Conservation (phyloP, 306 rosid species). For the Dalbergia oliveri region DNA sequence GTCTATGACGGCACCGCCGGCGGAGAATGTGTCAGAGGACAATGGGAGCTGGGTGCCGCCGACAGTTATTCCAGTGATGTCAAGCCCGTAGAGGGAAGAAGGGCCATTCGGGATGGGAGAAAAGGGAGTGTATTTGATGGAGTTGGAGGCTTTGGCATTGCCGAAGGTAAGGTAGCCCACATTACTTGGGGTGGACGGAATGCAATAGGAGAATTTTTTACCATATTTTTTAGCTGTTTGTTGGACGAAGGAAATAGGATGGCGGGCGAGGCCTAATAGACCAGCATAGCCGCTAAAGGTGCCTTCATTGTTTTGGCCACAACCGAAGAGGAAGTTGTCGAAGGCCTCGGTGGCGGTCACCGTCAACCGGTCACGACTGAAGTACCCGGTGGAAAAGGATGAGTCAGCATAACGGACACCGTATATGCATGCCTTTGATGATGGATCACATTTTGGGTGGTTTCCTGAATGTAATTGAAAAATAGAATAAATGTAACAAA, state of each 20-base stretch:
- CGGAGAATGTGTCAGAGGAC: slow-evolving; percentile 51
- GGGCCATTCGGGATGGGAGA: slow-evolving; percentile 23
- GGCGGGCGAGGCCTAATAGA: slow-evolving; percentile 78
- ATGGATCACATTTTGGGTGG: slow-evolving; percentile 45
- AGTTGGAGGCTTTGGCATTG: background rate
- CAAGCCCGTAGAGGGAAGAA: slow-evolving; percentile 64
- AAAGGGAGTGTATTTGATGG: slow-evolving; percentile 64
- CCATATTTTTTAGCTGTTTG: slow-evolving; percentile 65
- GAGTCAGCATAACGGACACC: slow-evolving; percentile 60
- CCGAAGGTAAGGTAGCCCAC: slow-evolving; percentile 67
- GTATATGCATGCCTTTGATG: slow-evolving; percentile 57
- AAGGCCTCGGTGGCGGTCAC: slow-evolving; percentile 45
- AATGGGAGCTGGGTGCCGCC: slow-evolving; percentile 49
- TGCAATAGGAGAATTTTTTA: slow-evolving; percentile 73
- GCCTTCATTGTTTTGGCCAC: slow-evolving; percentile 81
- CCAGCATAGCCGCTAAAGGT: slow-evolving; percentile 69
- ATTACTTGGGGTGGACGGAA: slow-evolving; percentile 66
- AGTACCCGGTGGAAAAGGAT: slow-evolving; percentile 67
- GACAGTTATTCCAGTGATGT: slow-evolving; percentile 54
- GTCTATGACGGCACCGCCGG: slow-evolving; percentile 68
- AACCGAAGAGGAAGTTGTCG: slow-evolving; percentile 62
- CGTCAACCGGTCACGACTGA: slow-evolving; percentile 59
- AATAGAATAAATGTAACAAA: background rate
- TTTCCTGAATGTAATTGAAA: slow-evolving; percentile 47
- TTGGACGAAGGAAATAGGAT: slow-evolving; percentile 66